Percentiles rank a stretch among this genome's conserved stretches.
Evolutionary conservation across 129 eudicot genomes (phyloP).

Genomic region (carrot (Daucus carota)): DNA sequence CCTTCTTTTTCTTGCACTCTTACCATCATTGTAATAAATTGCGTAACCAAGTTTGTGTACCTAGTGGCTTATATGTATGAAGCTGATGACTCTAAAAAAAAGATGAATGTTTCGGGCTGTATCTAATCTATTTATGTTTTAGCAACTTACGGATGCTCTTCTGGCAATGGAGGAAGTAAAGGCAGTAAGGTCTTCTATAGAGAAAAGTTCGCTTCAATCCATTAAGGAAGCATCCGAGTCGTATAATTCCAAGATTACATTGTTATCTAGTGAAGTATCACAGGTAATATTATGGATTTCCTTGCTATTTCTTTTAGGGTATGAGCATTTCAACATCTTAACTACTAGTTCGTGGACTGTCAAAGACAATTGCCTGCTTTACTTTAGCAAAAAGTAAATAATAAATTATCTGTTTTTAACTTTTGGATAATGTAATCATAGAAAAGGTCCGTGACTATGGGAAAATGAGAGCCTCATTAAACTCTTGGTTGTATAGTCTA

Average conservation of each 20-base stretch:
- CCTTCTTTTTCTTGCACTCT: background rate
- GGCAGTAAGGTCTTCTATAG: conserved; percentile 76
- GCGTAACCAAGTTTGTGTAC: background rate
- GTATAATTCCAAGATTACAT: conserved; percentile 38
- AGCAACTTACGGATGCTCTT: conserved; percentile 95
- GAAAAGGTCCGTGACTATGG: background rate
- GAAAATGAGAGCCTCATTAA: background rate
- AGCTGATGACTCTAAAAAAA: background rate
- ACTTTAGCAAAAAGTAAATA: no score
- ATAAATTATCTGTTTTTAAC: no score
- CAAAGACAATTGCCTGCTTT: background rate
- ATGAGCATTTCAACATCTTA: background rate
- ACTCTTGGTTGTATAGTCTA: background rate
- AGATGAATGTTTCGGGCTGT: background rate
- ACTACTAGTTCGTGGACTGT: background rate
- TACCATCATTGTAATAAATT: no score
- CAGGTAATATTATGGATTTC: conserved; percentile 31
- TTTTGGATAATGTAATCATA: background rate
- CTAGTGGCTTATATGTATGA: background rate
- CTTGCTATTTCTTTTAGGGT: background rate
- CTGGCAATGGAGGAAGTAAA: conserved; percentile 81
- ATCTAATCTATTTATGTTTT: conserved; percentile 19
- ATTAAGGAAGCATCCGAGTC: conserved; percentile 50
- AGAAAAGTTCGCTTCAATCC: conserved; percentile 64
- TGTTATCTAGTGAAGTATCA: conserved; percentile 43